phyloP scores from a whole-genome alignment of 345 rosid species.

The Eucalyptus regnans region DNA sequence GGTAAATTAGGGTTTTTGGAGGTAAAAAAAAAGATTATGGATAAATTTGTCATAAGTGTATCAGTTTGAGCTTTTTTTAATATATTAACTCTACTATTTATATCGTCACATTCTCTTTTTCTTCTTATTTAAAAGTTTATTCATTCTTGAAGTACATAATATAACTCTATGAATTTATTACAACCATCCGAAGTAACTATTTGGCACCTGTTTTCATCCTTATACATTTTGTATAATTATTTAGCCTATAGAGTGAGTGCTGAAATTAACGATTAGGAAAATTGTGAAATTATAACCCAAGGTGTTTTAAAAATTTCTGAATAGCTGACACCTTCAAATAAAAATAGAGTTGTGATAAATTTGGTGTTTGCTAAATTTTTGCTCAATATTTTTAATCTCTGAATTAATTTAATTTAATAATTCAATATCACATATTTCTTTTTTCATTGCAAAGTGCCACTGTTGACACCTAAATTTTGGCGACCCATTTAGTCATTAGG shows the following conservation, averaged over 20 bases:
- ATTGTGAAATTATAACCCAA: not conserved
- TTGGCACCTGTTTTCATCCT: not conserved
- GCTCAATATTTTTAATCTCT: not conserved
- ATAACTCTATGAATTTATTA: not conserved
- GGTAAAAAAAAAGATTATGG: accelerated
- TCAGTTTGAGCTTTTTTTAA: accelerated
- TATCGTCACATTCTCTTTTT: not conserved
- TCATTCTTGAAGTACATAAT: not conserved
- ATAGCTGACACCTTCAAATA: not conserved
- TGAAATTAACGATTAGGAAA: not conserved
- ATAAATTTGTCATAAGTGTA: no score
- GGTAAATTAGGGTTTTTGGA: no score
- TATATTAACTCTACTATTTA: no score
- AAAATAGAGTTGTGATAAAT: not conserved
- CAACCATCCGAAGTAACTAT: not conserved
- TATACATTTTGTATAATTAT: not conserved
- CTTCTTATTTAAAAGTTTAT: not conserved
- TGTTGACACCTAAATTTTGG: no score
- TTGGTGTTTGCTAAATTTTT: not conserved
- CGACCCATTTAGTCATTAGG: no score
- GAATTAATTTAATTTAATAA: not conserved
- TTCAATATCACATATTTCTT: not conserved
- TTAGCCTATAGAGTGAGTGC: not conserved
- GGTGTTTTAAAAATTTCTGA: not conserved
- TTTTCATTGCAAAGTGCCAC: not conserved